Evolutionary conservation across 768 basidiomycete species (phyloP).

Genomic region (Leccinum longicurvipes): DNA sequence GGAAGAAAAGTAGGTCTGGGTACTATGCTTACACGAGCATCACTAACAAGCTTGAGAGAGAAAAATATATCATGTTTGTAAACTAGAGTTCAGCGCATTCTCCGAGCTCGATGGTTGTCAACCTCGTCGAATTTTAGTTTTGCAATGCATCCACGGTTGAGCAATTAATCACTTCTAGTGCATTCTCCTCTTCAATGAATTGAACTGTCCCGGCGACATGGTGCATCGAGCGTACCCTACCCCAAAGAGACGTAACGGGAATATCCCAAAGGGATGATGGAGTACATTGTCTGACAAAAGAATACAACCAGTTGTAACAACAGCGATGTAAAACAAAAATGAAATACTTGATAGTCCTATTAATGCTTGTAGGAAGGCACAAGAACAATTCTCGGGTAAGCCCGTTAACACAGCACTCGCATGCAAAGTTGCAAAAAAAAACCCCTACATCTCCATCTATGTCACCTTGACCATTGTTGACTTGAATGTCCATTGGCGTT

Average conservation of each 20-base stretch:
- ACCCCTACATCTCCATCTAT: conserved; percentile 12
- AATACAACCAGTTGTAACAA: conserved; percentile 27
- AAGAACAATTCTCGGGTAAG: conserved; percentile 5
- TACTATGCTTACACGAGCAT: no score
- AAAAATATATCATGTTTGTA: no score
- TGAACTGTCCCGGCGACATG: not conserved
- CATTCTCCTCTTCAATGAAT: no score
- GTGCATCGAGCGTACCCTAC: not conserved
- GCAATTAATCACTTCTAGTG: no score
- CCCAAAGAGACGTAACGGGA: not conserved
- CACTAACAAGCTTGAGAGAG: no score
- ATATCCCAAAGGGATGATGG: conserved; percentile 31
- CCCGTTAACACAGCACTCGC: conserved; percentile 9
- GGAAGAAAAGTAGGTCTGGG: no score
- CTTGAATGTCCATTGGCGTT: conserved; percentile 17
- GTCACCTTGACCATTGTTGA: conserved; percentile 19
- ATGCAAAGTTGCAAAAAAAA: not conserved
- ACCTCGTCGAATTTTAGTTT: no score
- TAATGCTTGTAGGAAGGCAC: conserved; percentile 4
- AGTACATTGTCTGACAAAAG: conserved; percentile 15
- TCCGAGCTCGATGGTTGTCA: no score
- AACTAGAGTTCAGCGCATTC: no score
- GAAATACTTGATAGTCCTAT: conserved; percentile 11
- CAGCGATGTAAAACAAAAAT: conserved; percentile 15
- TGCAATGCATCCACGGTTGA: no score